Base-by-base conservation (phyloP, 768 basidiomycete species). In the Hortiboletus campestris region DNA sequence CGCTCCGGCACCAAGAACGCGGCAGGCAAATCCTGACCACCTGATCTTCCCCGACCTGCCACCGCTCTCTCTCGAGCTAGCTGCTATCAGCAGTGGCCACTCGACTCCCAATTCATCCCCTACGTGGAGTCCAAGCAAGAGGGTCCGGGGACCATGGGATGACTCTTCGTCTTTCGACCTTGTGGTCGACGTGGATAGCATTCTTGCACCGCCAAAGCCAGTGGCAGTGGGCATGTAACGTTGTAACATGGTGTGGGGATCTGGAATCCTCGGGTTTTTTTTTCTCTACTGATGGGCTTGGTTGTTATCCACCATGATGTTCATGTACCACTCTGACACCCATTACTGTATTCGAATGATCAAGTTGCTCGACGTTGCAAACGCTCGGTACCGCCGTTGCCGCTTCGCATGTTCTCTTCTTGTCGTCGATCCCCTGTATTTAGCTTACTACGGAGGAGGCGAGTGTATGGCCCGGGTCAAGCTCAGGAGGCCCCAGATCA, bases 61-160 rank as follows among this genome's bases (percentile, higher is more conserved):
- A 2, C 64, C 64, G 9, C 58, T 70, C 20, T 57, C 65, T 13
- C 50, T 65, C 56, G 65, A 63, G 40, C 46, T 58, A 5, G 51
- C 65, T 48, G 32, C 55, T 48, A 49, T 62, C 17, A 48, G 63
- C 47, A 56, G 51, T 8, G 43, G 31, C 16, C 42, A 25, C 39
- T 53, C 52, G 34, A 55, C 46, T 41, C 59, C 60, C 49, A 53
- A 42, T 14, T 59, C 65, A 7, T 63, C 60, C 29, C 63, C 65
- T 20, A 55, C 62, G 10, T 64, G 56, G 5, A 60, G 52, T 19
- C 55, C 62, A 42, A 51, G 40, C 22, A 66, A 63, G 55, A 40
- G 60, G 25, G 42, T 72, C 39, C 75, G 82, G 17, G 83, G 83
- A 0, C 83, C 85, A 17, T 85, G 85, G 84, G 80, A 84, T 62